Conservation (phyloP, 78 protist species). For the Isochrysis galbana region DNA sequence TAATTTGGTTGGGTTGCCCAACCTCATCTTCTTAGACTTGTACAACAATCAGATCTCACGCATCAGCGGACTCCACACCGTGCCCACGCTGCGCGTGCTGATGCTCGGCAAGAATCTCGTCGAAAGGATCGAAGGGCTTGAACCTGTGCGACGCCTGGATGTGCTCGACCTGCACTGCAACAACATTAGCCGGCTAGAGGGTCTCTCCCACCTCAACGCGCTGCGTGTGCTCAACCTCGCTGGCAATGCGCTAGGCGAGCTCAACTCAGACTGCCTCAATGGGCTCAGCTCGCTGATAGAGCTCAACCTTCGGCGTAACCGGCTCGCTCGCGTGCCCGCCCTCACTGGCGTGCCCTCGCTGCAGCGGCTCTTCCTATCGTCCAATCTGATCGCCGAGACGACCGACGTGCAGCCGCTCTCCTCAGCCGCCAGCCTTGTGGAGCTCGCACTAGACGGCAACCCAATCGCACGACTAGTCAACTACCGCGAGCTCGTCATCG, state of each 20-base stretch:
- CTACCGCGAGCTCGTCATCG: no score
- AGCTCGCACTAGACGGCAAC: conserved; percentile 53
- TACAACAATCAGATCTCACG: conserved; percentile 49
- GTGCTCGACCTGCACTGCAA: conserved; percentile 71
- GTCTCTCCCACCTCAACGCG: conserved; percentile 22
- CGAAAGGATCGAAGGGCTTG: conserved; percentile 32
- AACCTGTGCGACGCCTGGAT: conserved; percentile 46
- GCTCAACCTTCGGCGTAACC: conserved; percentile 67
- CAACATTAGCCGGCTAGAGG: not conserved
- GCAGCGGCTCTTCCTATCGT: conserved; percentile 59
- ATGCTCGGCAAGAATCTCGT: conserved; percentile 73
- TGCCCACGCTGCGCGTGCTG: conserved; percentile 65
- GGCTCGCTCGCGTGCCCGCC: not conserved
- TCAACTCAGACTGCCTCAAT: not conserved
- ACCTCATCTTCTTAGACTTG: conserved; percentile 69
- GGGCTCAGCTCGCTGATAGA: conserved; percentile 50
- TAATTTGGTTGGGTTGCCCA: conserved; percentile 40
- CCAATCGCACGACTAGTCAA: no score
- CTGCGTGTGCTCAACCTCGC: conserved; percentile 71
- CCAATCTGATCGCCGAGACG: not conserved
- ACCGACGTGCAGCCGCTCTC: not conserved
- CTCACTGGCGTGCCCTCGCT: not conserved
- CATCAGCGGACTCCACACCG: conserved; percentile 35
- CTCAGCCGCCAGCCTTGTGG: not conserved
- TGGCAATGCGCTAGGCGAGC: conserved; percentile 34